Base-by-base conservation (phyloP, 2,329 filamentous ascomycete genomes). In the Monosporascus ibericus region DNA sequence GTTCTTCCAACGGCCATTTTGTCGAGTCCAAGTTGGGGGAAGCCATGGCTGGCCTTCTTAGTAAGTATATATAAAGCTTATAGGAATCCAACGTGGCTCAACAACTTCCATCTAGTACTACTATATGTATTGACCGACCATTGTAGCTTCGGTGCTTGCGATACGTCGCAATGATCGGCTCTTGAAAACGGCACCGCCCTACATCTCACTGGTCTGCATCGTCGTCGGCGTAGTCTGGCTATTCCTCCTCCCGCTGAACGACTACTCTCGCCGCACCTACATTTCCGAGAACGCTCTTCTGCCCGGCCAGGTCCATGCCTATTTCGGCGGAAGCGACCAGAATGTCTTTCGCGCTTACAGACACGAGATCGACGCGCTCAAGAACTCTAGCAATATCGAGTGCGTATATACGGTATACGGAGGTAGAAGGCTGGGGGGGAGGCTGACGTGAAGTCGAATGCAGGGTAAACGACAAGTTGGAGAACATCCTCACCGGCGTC, bases 201-300 rank as follows among this genome's bases (percentile, higher is more conserved):
- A 95, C 73, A 75, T 97, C 36, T 96, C 92, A 36, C 79, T 90
- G 49, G 75, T 95, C 40, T 95, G 88, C 71, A 84, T 97, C 62
- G 63, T 92, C 48, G 81, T 96, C 63, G 94, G 94, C 50, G 81
- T 96, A 52, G 81, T 84, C 61, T 99, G 92, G 90, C 84, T 99
- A 15, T 82, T 96, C 22, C 78, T 97, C 34, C 82, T 99, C 1
- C 94, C 94, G 3, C 79, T 97, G 50, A 82, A 97, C 70, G 82
- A 92, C 60, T 96, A 97, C 74, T 96, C 91, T 48, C 85, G 94
- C 59, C 80, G 82, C 55, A 99, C 92, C 1, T 99, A 99, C 70
- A 94, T 99, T 53, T 97, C 92, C 44, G 94, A 99, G 70, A 99
- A 99, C 69, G 94, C 94, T 11, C 83, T 99, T 36, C 77, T 99